Percentiles rank a stretch among this genome's conserved stretches.
Evolutionary conservation across 495 filamentous ascomycete genomes (phyloP).

Genomic region (Margaritispora aquatica): DNA sequence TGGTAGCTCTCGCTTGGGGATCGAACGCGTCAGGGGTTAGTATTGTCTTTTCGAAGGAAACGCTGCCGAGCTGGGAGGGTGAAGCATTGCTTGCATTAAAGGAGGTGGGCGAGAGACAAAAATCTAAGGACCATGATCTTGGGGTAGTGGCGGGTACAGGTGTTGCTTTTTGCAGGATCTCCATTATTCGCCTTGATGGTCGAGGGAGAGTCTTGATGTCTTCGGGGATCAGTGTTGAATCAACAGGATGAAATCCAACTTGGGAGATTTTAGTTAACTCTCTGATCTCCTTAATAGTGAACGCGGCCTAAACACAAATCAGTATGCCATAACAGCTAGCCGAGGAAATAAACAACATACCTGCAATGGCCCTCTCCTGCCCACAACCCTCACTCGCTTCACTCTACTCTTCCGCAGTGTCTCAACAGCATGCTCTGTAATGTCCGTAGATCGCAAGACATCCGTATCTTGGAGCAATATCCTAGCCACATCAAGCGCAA

Average conservation of each 20-base stretch:
- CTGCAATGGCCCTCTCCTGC: conserved; percentile 83
- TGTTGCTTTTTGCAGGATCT: conserved; percentile 73
- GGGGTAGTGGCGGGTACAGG: conserved; percentile 35
- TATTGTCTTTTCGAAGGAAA: conserved; percentile 60
- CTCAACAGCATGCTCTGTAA: conserved; percentile 75
- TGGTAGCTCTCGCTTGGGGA: conserved; percentile 43
- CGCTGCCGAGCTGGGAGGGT: conserved; percentile 44
- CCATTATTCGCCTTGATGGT: conserved; percentile 66
- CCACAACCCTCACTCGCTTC: conserved; percentile 76
- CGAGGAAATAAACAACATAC: conserved; percentile 28
- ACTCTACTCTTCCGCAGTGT: conserved; percentile 65
- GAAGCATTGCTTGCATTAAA: conserved; percentile 50
- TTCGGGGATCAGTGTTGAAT: conserved; percentile 55
- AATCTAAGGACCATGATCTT: conserved; percentile 79
- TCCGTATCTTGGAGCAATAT: conserved; percentile 74
- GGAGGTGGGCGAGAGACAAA: conserved; percentile 65
- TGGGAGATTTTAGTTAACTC: conserved; percentile 75
- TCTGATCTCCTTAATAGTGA: conserved; percentile 89
- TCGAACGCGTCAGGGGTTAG: conserved; percentile 39
- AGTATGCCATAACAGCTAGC: neutral
- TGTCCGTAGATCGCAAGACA: conserved; percentile 73
- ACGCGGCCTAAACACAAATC: conserved; percentile 55
- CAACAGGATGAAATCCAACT: conserved; percentile 66
- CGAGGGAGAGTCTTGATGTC: conserved; percentile 61
- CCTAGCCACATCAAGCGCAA: conserved; percentile 87